Evolutionary conservation across 2,329 filamentous ascomycete genomes (phyloP).

Genomic region (Ophiocordyceps camponoti-leonardi): DNA sequence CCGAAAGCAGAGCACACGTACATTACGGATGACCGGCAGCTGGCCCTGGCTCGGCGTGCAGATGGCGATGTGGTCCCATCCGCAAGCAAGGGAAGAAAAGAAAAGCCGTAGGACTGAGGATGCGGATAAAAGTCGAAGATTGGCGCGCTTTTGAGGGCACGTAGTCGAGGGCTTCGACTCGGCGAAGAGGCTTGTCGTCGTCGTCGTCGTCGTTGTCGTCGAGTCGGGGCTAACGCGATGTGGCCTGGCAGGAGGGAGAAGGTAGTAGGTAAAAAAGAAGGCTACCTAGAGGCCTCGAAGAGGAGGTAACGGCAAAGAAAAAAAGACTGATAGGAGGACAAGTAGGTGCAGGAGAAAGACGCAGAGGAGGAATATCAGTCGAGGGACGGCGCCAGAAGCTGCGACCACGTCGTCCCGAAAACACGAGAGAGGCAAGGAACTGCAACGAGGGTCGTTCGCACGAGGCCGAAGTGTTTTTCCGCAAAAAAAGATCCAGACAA

Average conservation of each 20-base stretch:
- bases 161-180: not conserved
- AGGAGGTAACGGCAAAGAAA: too few species aligned
- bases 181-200: too few species aligned
- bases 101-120: not conserved
- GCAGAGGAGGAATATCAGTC: not conserved
- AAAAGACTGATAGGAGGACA: not conserved
- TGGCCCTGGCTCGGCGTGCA: constrained; percentile 5
- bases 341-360: not conserved
- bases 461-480: not conserved
- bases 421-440: not conserved
- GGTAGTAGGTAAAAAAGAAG: too few species aligned
- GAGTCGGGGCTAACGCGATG: not conserved
- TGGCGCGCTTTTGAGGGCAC: not conserved
- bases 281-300: too few species aligned
- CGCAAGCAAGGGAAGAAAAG: not conserved
- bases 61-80: constrained; percentile 5
- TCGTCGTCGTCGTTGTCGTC: not conserved
- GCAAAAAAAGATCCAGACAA: not conserved
- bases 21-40: constrained; percentile 8
- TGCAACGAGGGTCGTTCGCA: not conserved
- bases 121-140: not conserved
- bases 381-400: not conserved
- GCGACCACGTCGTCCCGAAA: not conserved
- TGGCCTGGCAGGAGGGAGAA: not conserved
- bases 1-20: constrained; percentile 3